Evolutionary conservation across 2,329 filamentous ascomycete species (phyloP).

Genomic region (Escovopsis sp.): DNA sequence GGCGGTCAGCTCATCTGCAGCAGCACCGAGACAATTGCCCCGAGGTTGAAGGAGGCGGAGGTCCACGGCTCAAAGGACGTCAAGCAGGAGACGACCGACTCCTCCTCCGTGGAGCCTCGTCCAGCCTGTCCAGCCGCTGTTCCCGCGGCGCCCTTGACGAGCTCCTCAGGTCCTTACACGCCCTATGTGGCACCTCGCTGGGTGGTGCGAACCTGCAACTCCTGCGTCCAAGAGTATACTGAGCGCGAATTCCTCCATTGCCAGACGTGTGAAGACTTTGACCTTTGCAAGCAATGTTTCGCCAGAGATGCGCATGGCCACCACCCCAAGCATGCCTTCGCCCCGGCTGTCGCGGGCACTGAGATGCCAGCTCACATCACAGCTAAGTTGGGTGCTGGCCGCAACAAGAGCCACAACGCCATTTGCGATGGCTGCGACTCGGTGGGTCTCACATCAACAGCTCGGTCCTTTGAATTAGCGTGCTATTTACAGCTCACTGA

Average conservation of each 20-base stretch:
- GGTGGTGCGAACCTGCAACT: slow-evolving; percentile 53
- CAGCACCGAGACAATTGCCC: slow-evolving; percentile 65
- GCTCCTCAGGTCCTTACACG: too few relatives aligned
- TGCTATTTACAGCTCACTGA: too few relatives aligned
- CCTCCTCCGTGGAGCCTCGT: too few relatives aligned
- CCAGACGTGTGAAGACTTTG: slow-evolving; percentile 71
- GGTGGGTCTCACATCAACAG: slow-evolving; percentile 1
- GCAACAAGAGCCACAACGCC: slow-evolving; percentile 69
- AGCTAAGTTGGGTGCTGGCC: slow-evolving; percentile 60
- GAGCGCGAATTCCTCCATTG: slow-evolving; percentile 80
- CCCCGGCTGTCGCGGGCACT: slow-evolving; percentile 48
- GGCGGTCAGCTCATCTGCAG: slow-evolving; percentile 71
- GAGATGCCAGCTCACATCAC: slow-evolving; percentile 46
- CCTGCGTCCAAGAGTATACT: slow-evolving; percentile 49
- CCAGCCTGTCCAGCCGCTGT: slow-evolving; percentile 4
- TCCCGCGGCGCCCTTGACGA: slow-evolving; percentile 6
- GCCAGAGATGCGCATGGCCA: slow-evolving; percentile 68
- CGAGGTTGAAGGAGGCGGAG: slow-evolving; percentile 36
- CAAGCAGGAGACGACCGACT: slow-evolving; percentile 4
- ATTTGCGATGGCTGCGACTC: slow-evolving; percentile 91
- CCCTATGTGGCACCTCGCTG: too few relatives aligned
- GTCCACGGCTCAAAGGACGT: slow-evolving; percentile 13
- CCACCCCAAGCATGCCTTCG: slow-evolving; percentile 74
- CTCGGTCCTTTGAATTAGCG: background rate
- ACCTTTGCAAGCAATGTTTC: slow-evolving; percentile 79